A percentile compares a stretch with the other conserved stretches of the same genome.
These are phyloP conservation scores for Gyromitra esculenta DNA, from an alignment of 2,329 filamentous ascomycete species.

Conservation along the genomic window DNA sequence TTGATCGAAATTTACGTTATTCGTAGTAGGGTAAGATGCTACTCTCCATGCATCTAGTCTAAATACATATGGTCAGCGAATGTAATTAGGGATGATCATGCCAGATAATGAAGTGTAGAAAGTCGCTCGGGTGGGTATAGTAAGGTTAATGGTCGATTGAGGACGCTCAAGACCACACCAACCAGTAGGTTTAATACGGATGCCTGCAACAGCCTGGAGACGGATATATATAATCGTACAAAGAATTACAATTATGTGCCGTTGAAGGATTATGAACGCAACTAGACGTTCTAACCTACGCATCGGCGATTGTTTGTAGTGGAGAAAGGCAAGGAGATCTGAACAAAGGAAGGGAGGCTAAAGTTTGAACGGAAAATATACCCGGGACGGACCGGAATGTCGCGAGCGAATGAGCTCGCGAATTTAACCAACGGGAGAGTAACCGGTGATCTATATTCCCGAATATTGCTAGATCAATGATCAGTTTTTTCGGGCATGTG, in stretches of 20 bases:
- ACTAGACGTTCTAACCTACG: neutral
- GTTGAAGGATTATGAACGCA: neutral
- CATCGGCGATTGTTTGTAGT: constrained; percentile 2
- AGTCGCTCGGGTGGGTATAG: neutral
- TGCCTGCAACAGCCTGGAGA: neutral
- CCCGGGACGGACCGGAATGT: neutral
- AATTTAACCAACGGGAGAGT: neutral
- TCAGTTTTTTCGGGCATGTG: neutral
- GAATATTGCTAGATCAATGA: neutral
- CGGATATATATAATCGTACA: neutral
- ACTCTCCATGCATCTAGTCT: neutral
- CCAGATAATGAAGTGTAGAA: neutral
- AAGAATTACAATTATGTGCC: neutral
- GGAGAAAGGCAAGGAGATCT: neutral
- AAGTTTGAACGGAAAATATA: neutral
- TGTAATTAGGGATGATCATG: neutral
- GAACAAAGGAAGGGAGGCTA: neutral
- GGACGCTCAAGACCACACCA: neutral
- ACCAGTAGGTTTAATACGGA: constrained; percentile 1
- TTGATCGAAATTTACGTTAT: neutral
- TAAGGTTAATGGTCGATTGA: neutral
- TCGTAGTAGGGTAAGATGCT: neutral
- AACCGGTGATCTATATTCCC: constrained; percentile 7
- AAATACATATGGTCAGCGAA: neutral
- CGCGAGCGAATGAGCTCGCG: neutral